A percentile compares a stretch with the other conserved stretches of the same genome.
These are phyloP conservation scores for Pogostemon cablin DNA, from an alignment of 257 asterid genomes.

Conservation along the genomic window DNA sequence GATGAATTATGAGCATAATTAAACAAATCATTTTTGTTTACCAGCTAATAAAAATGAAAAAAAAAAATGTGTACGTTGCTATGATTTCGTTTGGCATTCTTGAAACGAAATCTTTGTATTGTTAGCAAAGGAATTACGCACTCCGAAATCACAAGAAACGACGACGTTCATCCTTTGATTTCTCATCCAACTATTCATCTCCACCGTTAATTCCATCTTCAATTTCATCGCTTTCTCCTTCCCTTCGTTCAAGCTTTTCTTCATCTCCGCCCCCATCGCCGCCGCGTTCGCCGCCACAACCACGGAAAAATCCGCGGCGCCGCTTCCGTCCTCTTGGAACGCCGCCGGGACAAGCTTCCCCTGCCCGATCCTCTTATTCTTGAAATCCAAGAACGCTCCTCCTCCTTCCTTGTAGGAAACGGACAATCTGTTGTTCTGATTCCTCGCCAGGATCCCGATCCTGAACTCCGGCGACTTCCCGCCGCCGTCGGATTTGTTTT, in stretches of 20 bases:
- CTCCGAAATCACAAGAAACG: constrained; percentile 54
- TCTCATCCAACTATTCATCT: constrained; percentile 51
- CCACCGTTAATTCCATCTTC: constrained; percentile 37
- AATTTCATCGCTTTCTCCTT: constrained; percentile 40
- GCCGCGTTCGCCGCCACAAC: constrained; percentile 33
- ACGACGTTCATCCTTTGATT: constrained; percentile 29
- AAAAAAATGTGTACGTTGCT: not conserved
- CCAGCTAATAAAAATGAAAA: not conserved
- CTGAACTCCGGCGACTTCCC: constrained; percentile 29
- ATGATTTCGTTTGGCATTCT: constrained; percentile 44
- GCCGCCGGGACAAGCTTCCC: constrained; percentile 39
- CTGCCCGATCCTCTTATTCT: constrained; percentile 41
- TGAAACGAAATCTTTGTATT: constrained; percentile 39
- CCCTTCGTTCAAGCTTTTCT: constrained; percentile 30
- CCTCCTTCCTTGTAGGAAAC: constrained; percentile 40
- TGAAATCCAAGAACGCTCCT: constrained; percentile 33
- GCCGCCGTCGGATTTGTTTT: too few relatives aligned
- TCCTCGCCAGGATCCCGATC: constrained; percentile 35
- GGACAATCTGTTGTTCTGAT: constrained; percentile 44
- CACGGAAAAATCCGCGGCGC: constrained; percentile 27
- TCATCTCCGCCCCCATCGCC: constrained; percentile 29
- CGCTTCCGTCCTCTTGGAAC: constrained; percentile 18
- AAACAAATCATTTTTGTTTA: constrained; percentile 7
- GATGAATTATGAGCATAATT: too few relatives aligned
- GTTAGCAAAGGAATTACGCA: constrained; percentile 37